phyloP scores from a whole-genome alignment of 176 grass and related monocot species.

The Carex kokanica region DNA sequence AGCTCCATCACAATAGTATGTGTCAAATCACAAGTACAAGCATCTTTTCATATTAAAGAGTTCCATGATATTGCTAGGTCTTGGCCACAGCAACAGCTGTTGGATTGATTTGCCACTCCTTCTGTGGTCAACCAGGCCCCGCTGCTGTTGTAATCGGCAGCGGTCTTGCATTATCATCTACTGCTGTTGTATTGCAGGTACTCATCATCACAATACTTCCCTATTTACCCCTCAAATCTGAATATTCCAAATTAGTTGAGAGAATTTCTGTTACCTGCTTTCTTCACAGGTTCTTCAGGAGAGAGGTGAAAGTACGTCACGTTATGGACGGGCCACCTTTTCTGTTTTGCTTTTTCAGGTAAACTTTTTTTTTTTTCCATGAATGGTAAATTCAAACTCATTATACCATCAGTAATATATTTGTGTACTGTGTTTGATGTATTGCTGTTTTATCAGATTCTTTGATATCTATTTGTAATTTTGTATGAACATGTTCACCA shows the following conservation, averaged over 20 bases:
- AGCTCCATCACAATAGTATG: constrained; percentile 3
- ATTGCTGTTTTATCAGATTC: constrained; percentile 12
- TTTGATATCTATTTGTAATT: constrained; percentile 22
- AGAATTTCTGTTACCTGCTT: constrained; percentile 18
- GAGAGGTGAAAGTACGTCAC: constrained; percentile 95
- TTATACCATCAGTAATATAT: neutral
- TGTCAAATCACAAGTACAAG: constrained; percentile 12
- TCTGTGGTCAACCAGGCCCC: constrained; percentile 61
- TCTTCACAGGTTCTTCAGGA: constrained; percentile 80
- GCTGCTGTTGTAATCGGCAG: constrained; percentile 91
- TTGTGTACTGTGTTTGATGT: constrained; percentile 1
- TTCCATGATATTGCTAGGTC: constrained; percentile 43
- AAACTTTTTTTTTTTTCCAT: constrained; percentile 13
- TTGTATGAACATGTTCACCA: neutral
- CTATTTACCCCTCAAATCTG: neutral
- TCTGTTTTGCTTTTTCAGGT: constrained; percentile 98
- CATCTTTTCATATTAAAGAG: constrained; percentile 4
- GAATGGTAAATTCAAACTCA: neutral
- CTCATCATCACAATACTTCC: constrained; percentile 7
- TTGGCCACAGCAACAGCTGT: constrained; percentile 74
- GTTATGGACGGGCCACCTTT: constrained; percentile 96
- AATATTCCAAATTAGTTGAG: neutral
- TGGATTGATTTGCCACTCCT: constrained; percentile 68
- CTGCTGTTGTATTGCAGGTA: constrained; percentile 98
- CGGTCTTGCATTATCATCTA: constrained; percentile 93